A percentile compares a stretch with the other conserved stretches of the same genome.
Conservation (phyloP, 176 grass and related monocot genomes). For the Oryza officinalis region DNA sequence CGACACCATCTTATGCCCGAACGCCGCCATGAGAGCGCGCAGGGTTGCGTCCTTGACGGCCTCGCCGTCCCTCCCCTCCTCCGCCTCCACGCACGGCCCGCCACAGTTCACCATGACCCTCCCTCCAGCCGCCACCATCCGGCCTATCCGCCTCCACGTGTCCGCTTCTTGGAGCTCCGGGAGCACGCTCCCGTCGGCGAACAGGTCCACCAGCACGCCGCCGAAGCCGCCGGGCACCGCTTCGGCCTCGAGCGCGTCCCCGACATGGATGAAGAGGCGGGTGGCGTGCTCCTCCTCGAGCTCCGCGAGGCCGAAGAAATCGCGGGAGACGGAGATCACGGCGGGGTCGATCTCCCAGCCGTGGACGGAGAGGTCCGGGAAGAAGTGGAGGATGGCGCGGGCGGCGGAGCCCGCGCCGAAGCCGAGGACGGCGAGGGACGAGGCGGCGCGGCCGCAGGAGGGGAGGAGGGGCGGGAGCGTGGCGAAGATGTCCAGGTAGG, state of each 20-base stretch:
- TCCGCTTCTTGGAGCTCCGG: conserved; percentile 64
- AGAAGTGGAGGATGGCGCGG: conserved; percentile 60
- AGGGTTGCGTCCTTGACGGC: conserved; percentile 68
- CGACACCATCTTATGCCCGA: conserved; percentile 53
- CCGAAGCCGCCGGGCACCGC: conserved; percentile 50
- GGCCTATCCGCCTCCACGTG: conserved; percentile 51
- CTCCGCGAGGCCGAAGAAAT: conserved; percentile 71
- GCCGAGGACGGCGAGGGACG: conserved; percentile 58
- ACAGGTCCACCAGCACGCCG: conserved; percentile 76
- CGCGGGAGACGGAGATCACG: conserved; percentile 64
- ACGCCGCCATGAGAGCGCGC: conserved; percentile 46
- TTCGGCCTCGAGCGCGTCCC: conserved; percentile 56
- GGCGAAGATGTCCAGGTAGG: conserved; percentile 79
- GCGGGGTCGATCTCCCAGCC: conserved; percentile 79
- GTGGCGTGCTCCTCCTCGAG: conserved; percentile 53
- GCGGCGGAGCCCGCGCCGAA: conserved; percentile 83
- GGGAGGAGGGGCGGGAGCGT: conserved; percentile 71
- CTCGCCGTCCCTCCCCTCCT: conserved; percentile 61
- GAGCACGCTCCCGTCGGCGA: conserved; percentile 69
- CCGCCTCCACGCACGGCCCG: conserved; percentile 73
- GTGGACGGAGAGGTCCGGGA: conserved; percentile 52
- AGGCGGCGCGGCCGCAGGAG: not conserved
- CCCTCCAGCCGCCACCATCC: conserved; percentile 44
- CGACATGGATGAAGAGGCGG: conserved; percentile 52
- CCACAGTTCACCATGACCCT: conserved; percentile 84